phyloP scores from a whole-genome alignment of 2,329 filamentous ascomycete genomes.

The Grosmannia clavigera region DNA sequence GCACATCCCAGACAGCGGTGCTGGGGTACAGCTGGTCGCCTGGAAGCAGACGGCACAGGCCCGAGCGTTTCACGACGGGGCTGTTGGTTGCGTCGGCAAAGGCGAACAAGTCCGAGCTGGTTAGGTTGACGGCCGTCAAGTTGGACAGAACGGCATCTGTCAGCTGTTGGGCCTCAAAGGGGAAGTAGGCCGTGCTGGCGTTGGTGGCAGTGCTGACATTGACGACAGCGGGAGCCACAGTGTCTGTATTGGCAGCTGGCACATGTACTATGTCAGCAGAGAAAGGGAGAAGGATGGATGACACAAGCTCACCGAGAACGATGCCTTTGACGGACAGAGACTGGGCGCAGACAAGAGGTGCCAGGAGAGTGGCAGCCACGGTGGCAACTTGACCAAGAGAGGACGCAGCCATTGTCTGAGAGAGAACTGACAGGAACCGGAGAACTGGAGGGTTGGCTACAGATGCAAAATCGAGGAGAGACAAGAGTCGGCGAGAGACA shows the following conservation, averaged over 20 bases:
- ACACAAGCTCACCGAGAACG: slow-evolving; percentile 3
- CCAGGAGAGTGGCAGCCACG: slow-evolving; percentile 3
- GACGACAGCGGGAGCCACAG: slow-evolving; percentile 9
- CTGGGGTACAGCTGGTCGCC: slow-evolving; percentile 43
- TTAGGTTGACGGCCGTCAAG: slow-evolving; percentile 10
- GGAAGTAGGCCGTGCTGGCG: slow-evolving; percentile 8
- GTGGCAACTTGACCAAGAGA: slow-evolving; percentile 1
- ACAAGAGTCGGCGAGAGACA: background rate
- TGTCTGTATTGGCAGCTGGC: slow-evolving; percentile 8
- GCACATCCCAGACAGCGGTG: slow-evolving; percentile 28
- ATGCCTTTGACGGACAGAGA: slow-evolving; percentile 7
- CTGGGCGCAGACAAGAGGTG: slow-evolving; percentile 8
- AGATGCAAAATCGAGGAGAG: background rate
- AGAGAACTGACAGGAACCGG: background rate
- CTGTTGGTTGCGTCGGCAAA: slow-evolving; percentile 2
- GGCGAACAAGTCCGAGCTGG: slow-evolving; percentile 7
- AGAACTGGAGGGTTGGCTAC: background rate
- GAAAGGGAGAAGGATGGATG: background rate
- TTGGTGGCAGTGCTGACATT: slow-evolving; percentile 3
- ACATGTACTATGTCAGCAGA: background rate
- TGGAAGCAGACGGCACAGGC: slow-evolving; percentile 22
- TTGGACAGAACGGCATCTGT: slow-evolving; percentile 11
- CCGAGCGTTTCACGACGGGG: background rate
- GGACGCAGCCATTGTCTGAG: background rate
- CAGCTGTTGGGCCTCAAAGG: slow-evolving; percentile 13